phyloP scores from a whole-genome alignment of 202 grass and related monocot genomes.

The Zoysia matrella region DNA sequence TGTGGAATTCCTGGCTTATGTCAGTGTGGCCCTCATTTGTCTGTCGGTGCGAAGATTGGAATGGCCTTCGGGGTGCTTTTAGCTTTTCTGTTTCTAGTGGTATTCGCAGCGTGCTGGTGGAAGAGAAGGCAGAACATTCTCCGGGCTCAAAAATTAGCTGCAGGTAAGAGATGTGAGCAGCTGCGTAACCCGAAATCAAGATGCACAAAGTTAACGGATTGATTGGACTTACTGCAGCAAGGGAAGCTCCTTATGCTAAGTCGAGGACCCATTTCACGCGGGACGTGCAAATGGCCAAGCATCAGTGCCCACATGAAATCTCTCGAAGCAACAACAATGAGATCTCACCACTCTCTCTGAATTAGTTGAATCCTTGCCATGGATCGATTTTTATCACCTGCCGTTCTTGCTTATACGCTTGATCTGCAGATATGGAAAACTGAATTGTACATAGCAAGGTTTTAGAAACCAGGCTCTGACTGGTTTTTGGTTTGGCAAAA shows the following conservation, averaged over 20 bases:
- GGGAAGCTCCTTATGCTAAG: constrained; percentile 99
- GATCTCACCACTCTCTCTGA: constrained; percentile 48
- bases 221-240: constrained; percentile 53
- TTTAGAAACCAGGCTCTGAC: too few relatives aligned
- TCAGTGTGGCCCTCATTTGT: constrained; percentile 83
- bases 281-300: constrained; percentile 85
- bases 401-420: constrained; percentile 26
- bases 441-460: constrained; percentile 47
- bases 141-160: constrained; percentile 74
- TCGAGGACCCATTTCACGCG: constrained; percentile 82
- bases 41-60: constrained; percentile 79
- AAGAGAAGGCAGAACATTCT: constrained; percentile 95
- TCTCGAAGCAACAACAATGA: constrained; percentile 51
- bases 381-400: constrained; percentile 11
- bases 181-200: constrained; percentile 14
- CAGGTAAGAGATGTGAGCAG: constrained; percentile 56
- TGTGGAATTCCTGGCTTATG: constrained; percentile 95
- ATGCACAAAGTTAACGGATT: background rate
- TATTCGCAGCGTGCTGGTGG: constrained; percentile 84
- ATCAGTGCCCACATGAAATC: constrained; percentile 65
- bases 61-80: constrained; percentile 74
- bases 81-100: constrained; percentile 66
- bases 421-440: constrained; percentile 18
- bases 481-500: too few relatives aligned
- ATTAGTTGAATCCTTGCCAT: constrained; percentile 18